Evolutionary conservation across 257 asterid genomes (phyloP).

Genomic region (Anisodus tanguticus): DNA sequence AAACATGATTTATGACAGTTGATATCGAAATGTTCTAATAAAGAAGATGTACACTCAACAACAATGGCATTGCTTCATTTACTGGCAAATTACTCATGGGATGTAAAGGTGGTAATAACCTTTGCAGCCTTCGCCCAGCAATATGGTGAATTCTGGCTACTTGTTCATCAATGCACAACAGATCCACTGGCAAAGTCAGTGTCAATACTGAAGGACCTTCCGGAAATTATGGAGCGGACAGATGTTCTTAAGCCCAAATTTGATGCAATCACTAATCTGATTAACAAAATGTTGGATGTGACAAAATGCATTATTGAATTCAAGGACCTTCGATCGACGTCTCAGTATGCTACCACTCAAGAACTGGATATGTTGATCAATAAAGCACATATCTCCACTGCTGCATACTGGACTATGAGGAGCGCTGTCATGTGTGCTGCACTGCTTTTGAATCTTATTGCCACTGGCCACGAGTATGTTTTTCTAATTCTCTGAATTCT

Average conservation of each 20-base stretch:
- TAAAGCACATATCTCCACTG: not conserved
- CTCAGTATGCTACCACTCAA: not conserved
- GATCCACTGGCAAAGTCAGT: slow-evolving; percentile 27
- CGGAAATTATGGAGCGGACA: not conserved
- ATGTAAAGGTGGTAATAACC: slow-evolving; percentile 33
- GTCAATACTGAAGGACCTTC: not conserved
- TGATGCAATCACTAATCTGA: not conserved
- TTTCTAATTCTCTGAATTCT: too few relatives aligned
- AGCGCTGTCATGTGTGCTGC: not conserved
- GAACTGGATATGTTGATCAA: not conserved
- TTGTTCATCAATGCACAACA: slow-evolving; percentile 11
- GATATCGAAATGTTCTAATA: too few relatives aligned
- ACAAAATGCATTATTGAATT: not conserved
- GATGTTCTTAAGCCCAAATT: slow-evolving; percentile 1
- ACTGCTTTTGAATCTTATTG: not conserved
- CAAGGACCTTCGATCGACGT: slow-evolving; percentile 6
- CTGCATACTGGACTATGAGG: slow-evolving; percentile 10
- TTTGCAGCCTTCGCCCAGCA: slow-evolving; percentile 26
- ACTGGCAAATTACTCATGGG: slow-evolving; percentile 30
- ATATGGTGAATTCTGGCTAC: slow-evolving; percentile 30
- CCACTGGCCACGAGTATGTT: slow-evolving; percentile 23
- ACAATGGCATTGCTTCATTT: not conserved
- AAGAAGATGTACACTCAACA: not conserved
- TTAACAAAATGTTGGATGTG: slow-evolving; percentile 15
- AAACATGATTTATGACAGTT: slow-evolving; percentile 9